Percentiles rank a stretch among this genome's conserved stretches.
These are phyloP conservation scores for Arabidopsis suecica DNA, from an alignment of 345 rosid species.

Conservation along the genomic window DNA sequence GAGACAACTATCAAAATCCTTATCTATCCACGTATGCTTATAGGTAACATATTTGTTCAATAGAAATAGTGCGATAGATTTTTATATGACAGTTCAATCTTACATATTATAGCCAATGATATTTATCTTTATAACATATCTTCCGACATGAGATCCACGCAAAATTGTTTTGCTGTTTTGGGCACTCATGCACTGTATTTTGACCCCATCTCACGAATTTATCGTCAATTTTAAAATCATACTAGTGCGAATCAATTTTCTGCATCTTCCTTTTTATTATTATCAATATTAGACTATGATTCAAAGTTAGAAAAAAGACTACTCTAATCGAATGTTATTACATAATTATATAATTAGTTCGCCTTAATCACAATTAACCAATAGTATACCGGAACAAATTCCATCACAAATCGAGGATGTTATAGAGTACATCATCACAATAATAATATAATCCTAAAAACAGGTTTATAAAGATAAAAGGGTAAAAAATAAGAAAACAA, in stretches of 20 bases:
- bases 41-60: not conserved
- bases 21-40: not conserved
- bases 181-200: conserved; percentile 39
- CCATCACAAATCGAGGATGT: not conserved
- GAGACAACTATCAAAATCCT: not conserved
- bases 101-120: conserved; percentile 6
- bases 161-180: conserved; percentile 27
- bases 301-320: not conserved
- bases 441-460: not conserved
- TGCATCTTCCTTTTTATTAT: not conserved
- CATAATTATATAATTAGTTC: not conserved
- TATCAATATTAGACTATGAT: not conserved
- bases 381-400: not conserved
- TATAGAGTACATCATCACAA: not conserved
- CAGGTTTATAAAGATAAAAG: too few relatives aligned
- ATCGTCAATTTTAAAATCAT: not conserved
- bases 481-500: not conserved
- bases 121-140: conserved; percentile 20
- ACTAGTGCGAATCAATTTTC: not conserved
- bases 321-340: not conserved
- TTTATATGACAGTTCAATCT: not conserved
- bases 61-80: not conserved
- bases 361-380: not conserved
- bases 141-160: conserved; percentile 38
- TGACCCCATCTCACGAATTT: conserved; percentile 33